Conservation (phyloP, 148 eudicot genomes). For the Camellia lanceoleosa region DNA sequence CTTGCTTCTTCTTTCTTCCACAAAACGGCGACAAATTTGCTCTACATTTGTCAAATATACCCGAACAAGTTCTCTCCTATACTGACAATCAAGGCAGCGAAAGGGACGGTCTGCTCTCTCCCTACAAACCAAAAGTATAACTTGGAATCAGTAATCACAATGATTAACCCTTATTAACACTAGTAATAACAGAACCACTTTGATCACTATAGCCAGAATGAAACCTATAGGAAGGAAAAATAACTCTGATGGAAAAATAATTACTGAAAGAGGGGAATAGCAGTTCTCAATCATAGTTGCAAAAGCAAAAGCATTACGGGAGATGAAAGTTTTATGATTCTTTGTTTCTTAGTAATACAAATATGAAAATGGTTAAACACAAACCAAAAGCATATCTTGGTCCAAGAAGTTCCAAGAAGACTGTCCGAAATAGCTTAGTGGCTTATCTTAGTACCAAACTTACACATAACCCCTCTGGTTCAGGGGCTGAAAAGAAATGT, state of each 20-base stretch:
- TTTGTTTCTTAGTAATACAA: background rate
- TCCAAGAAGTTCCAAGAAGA: too few species aligned
- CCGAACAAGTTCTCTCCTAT: conserved; percentile 84
- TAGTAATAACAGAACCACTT: background rate
- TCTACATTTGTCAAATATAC: conserved; percentile 86
- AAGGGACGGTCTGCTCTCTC: conserved; percentile 81
- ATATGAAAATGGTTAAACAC: background rate
- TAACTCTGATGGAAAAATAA: background rate
- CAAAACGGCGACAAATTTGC: conserved; percentile 84
- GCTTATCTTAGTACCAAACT: too few species aligned
- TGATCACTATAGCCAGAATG: background rate
- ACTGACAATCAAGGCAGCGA: conserved; percentile 82
- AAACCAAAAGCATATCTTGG: too few species aligned
- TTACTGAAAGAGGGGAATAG: background rate
- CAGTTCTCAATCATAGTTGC: background rate
- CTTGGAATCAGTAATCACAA: conserved; percentile 7
- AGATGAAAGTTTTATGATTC: background rate
- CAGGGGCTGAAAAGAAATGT: too few species aligned
- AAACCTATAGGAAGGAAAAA: background rate
- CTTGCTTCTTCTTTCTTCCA: conserved; percentile 79
- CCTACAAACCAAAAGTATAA: conserved; percentile 41
- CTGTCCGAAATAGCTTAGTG: too few species aligned
- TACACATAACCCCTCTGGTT: too few species aligned
- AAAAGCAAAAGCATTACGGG: background rate
- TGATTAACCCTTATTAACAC: background rate